Base-by-base conservation (phyloP, 2,329 filamentous ascomycete genomes). In the Aureobasidium sp. region DNA sequence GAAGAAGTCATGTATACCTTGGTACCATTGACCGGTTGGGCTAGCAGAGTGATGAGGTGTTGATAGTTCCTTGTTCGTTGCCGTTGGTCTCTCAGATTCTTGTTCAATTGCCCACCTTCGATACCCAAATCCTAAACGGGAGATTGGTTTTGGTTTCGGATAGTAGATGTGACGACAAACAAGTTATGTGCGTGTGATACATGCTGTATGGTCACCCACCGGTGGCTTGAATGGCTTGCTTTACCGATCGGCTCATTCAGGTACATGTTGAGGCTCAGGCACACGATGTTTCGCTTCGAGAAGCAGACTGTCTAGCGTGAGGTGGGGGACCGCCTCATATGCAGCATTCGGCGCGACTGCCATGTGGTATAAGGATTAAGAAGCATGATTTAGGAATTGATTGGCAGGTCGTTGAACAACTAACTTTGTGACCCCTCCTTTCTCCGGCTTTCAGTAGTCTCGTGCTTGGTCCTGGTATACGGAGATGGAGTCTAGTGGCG, bases 271-370 rank as follows among this genome's bases (percentile, higher is more conserved):
- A 55, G 23, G 39, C 37, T 56, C 52, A 56, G 39, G 52, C 39
- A 56, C 39, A 34, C n/a, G 17, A 23, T n/a, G 5, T 44, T 12
- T 56, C 39, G 52, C 52, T 56, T 56, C 52, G 10, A 44, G 27
- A 56, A 56, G 39, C n/a, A 55, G 51, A 17, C 23, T 42, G 23
- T 9, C 27, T 56, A 44, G 52, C 17, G 39, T 23, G 8, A 44
- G 26, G 44, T n/a, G 26, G 29, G 4, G 26, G 23, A 3, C 6
- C 17, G 1, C 15, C 26, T n/a, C 13, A 17, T 27, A 56, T 56
- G 52, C 52, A 56, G n/a, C 27, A 56, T 56, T 56, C 52, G 52
- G 52, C 27, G 39, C 52, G 52, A 56, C 2, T 56, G n/a, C 39
- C 52, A 56, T 26, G 52, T 56, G 52, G 52, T 26, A 56, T 56